These are phyloP conservation scores for Hypoxylon sp. DNA, from an alignment of 2,329 filamentous ascomycete genomes.

Conservation along the genomic window DNA sequence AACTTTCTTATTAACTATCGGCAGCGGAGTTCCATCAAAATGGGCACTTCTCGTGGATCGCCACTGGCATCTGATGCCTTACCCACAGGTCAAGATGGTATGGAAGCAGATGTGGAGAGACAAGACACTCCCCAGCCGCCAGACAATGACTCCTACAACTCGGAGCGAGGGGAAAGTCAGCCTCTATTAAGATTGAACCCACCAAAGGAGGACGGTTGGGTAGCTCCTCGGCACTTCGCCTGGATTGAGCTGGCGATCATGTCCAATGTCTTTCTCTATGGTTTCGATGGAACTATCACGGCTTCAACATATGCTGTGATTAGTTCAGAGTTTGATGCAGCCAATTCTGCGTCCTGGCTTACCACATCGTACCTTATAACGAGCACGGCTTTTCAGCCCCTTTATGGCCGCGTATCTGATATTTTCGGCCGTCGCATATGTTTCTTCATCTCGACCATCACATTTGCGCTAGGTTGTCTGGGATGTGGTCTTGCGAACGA, in stretches of 20 bases:
- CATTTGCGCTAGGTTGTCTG: conserved; percentile 73
- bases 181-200: conserved; percentile 31
- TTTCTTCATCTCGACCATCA: conserved; percentile 73
- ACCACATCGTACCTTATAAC: conserved; percentile 80
- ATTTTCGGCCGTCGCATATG: conserved; percentile 73
- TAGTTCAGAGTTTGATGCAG: conserved; percentile 78
- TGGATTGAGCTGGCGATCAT: conserved; percentile 74
- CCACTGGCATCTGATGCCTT: not conserved
- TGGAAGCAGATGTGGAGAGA: not conserved
- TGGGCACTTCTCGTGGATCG: not conserved
- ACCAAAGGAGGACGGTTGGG: conserved; percentile 56
- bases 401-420: conserved; percentile 79
- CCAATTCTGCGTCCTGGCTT: conserved; percentile 80
- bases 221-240: conserved; percentile 64
- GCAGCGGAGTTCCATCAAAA: not conserved
- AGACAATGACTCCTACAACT: not conserved
- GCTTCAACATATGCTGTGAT: conserved; percentile 80
- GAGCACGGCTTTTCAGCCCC: conserved; percentile 77
- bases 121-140: not conserved
- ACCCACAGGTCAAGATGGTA: not conserved
- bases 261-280: conserved; percentile 74
- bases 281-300: conserved; percentile 80
- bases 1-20: not conserved
- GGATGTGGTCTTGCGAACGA: conserved; percentile 73
- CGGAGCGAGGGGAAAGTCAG: conserved; percentile 26